Conservation (phyloP, 805 yeast genomes). For the Saccharomycopsis fodiens region DNA sequence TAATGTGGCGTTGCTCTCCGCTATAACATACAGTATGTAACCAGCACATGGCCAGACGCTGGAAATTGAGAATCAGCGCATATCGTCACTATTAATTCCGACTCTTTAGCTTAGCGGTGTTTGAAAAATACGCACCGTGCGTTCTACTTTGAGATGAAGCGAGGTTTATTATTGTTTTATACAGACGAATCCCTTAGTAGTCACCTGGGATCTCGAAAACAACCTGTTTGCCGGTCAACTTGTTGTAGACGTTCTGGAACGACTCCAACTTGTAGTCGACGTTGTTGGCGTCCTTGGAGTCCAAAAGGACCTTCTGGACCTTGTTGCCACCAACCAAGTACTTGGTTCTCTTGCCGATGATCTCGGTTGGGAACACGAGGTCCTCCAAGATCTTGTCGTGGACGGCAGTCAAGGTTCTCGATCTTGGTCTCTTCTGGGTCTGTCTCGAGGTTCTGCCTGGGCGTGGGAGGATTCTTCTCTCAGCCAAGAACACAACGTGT, state of each 20-base stretch:
- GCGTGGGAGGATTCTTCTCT: slow-evolving; percentile 98
- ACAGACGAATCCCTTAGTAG: slow-evolving; percentile 29
- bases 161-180: neutral
- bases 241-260: slow-evolving; percentile 96
- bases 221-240: slow-evolving; percentile 99
- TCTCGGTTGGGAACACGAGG: slow-evolving; percentile 99
- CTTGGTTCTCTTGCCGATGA: slow-evolving; percentile 98
- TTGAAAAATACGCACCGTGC: too few relatives aligned
- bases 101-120: too few relatives aligned
- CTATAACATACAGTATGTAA: too few relatives aligned
- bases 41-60: too few relatives aligned
- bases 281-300: slow-evolving; percentile 94
- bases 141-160: neutral
- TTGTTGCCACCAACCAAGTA: slow-evolving; percentile 98
- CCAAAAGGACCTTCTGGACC: slow-evolving; percentile 95
- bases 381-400: slow-evolving; percentile 99
- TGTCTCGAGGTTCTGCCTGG: slow-evolving; percentile 94
- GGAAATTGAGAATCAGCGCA: too few relatives aligned
- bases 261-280: slow-evolving; percentile 99
- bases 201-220: slow-evolving; percentile 85
- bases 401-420: slow-evolving; percentile 97
- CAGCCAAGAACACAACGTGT: slow-evolving; percentile 98
- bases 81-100: too few relatives aligned
- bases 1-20: too few relatives aligned
- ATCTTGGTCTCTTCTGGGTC: slow-evolving; percentile 98